Evolutionary conservation across 139 green algal genomes (phyloP), one percentile per base, ranked within the genome.

Genomic region (Tetradesmus obliquus): DNA sequence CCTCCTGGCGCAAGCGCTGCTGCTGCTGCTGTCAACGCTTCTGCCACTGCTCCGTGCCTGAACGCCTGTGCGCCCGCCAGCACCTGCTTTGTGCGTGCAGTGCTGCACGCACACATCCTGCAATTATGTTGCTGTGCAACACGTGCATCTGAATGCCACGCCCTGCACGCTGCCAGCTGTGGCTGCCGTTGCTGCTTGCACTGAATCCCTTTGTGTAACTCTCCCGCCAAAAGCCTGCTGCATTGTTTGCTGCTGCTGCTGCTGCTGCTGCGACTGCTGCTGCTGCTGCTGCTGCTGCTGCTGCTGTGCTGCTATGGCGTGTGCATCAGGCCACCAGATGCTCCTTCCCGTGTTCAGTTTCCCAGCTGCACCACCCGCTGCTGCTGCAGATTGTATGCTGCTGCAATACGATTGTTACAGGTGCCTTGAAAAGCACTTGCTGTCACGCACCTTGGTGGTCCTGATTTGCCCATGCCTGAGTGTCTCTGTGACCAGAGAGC

Each of bases 401-500:
- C 76, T 83, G 76, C 81, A 86, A 10, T 24, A 15, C 81, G 5
- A 5, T 17, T 60, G 17, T 17, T 19, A 71, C 51, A 15, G 32
- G 9, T 54, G 17, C 2, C 32, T 0, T 3, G 3, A 71, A 12
- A n/a, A 12, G 12, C 17, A 4, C 13, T 51, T 53, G 24, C 5
- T 0, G 1, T 80, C 45, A 79, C 88, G 32, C 32, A 97, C 97
- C 96, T 97, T 99, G 19, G 98, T 99, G 55, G 98, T 99, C 69
- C 94, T 97, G 84, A 99, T 99, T 66, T 96, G 95, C 60, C 98
- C 98, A 90, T 99, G 97, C 55, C 96, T 92, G 66, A 99, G 95
- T 10, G 99, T 92, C 93, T 99, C 96, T 45, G 98, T 99, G 12
- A 98, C 97, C 15, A 99, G 95, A 3, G 90, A 84, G 45, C 98